Base-by-base conservation (phyloP, 1,139 yeast species). In the Blastobotrys proliferans region DNA sequence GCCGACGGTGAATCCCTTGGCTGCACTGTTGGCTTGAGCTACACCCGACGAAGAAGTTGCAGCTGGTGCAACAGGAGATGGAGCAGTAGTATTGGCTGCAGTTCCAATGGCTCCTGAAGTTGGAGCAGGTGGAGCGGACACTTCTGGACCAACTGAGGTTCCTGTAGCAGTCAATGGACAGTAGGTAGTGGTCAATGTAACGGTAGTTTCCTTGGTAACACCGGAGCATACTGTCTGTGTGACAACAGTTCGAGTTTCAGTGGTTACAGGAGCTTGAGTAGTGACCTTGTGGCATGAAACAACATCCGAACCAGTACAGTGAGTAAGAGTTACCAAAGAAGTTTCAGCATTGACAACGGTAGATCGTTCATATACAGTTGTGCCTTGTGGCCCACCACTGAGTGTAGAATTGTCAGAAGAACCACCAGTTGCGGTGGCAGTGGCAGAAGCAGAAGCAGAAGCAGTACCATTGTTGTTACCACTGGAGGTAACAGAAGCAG, bases 251-350 rank as follows among this genome's bases (percentile, higher is more conserved):
- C n/a, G 39, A 25, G 39, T 25, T 6, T 22, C 16, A n/a, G 40
- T n/a, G 16, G 39, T 26, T 13, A 33, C 30, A 31, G 44, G 40
- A 27, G 45, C 40, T 44, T 50, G 28, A 19, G 50, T 35, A 41
- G 57, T 51, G 43, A 52, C 50, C 50, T 50, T 45, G 50, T 53
- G 55, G 46, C 57, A 53, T 18, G 50, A 44, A 27, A 51, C 56
- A 42, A 53, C 50, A 45, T 52, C 46, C 31, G 53, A 48, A 33
- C 54, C 54, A 41, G 57, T 48, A 47, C 56, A 53, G 37, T 43
- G 40, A 43, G 55, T 53, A 34, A 35, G 21, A 34, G 52, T 46
- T 40, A 42, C 40, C 42, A 48, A 24, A 30, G 46, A 24, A 27
- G 49, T 36, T 35, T 46, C 39, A 35, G 50, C 40, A 26, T 40